Evolutionary conservation across 2,329 filamentous ascomycete genomes (phyloP).

Genomic region (Didymellaceae sp.): DNA sequence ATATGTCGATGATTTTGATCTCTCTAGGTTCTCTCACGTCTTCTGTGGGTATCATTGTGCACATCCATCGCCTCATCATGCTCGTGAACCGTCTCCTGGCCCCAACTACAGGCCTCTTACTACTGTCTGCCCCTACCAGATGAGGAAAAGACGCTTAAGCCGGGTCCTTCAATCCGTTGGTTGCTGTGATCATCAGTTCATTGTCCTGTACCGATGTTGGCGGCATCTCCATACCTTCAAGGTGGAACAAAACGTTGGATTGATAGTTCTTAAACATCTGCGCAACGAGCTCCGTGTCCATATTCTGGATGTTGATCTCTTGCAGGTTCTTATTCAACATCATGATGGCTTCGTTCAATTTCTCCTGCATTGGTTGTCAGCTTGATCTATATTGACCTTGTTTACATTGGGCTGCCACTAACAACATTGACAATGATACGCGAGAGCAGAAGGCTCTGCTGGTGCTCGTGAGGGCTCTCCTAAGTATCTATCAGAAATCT

Average conservation of each 20-base stretch:
- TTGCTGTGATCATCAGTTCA: conserved; percentile 61
- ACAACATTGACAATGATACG: conserved; percentile 98
- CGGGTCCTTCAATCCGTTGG: conserved; percentile 82
- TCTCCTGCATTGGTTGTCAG: conserved; percentile 71
- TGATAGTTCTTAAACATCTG: conserved; percentile 99
- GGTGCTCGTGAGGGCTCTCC: conserved; percentile 98
- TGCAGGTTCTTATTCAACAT: conserved; percentile 90
- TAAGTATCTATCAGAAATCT: conserved; percentile 35
- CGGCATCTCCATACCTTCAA: conserved; percentile 73
- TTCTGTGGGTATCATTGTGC: conserved; percentile 9
- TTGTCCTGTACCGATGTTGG: neutral
- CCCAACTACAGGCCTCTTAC: neutral
- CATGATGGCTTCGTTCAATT: conserved; percentile 92
- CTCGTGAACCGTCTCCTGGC: neutral
- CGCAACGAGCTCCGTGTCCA: conserved; percentile 96
- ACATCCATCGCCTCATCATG: neutral
- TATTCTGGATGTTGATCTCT: conserved; percentile 98
- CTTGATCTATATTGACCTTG: neutral
- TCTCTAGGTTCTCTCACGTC: neutral
- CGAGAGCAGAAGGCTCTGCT: conserved; percentile 90
- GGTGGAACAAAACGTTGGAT: conserved; percentile 94
- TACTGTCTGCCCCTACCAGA: neutral
- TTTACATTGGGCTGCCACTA: conserved; percentile 50
- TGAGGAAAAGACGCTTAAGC: conserved; percentile 51
- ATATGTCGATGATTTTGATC: neutral